A percentile compares a stretch with the other conserved stretches of the same genome.
phyloP scores from a whole-genome alignment of 169 alveolate species.

The Cryptosporidium bovis region DNA sequence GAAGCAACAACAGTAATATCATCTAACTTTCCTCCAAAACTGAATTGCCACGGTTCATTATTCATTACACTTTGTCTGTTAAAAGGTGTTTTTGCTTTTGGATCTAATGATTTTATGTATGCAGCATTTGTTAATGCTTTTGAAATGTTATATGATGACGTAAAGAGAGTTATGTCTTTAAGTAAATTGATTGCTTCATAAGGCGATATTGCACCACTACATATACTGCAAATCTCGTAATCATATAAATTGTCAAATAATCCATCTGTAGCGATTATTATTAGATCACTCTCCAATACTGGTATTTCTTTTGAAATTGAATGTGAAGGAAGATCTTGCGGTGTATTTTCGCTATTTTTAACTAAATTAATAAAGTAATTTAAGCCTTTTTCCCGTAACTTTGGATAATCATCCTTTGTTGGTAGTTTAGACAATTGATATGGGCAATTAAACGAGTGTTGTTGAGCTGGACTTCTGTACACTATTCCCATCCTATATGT shows the following conservation, averaged over 20 bases:
- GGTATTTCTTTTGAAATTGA: slow-evolving; percentile 56
- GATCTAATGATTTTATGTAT: slow-evolving; percentile 74
- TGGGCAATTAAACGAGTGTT: slow-evolving; percentile 87
- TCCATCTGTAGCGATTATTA: slow-evolving; percentile 81
- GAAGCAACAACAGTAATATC: slow-evolving; percentile 80
- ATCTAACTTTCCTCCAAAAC: slow-evolving; percentile 80
- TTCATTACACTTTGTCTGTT: slow-evolving; percentile 64
- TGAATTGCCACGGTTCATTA: slow-evolving; percentile 49
- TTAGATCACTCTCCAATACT: slow-evolving; percentile 76
- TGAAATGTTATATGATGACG: slow-evolving; percentile 76
- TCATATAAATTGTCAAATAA: slow-evolving; percentile 81
- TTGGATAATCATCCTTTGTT: slow-evolving; percentile 73
- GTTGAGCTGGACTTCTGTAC: slow-evolving; percentile 81
- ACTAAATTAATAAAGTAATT: slow-evolving; percentile 75
- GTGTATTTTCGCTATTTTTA: slow-evolving; percentile 71
- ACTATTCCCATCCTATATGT: slow-evolving; percentile 77
- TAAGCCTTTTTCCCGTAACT: slow-evolving; percentile 77
- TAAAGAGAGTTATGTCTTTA: slow-evolving; percentile 32
- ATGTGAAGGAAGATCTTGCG: slow-evolving; percentile 80
- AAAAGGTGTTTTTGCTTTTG: slow-evolving; percentile 78
- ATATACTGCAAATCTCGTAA: slow-evolving; percentile 79
- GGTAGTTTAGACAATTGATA: slow-evolving; percentile 84
- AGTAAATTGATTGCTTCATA: slow-evolving; percentile 76
- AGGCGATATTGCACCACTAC: slow-evolving; percentile 78
- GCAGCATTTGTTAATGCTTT: slow-evolving; percentile 82